Evolutionary conservation across 2,329 filamentous ascomycete genomes (phyloP).

Genomic region (Nemania serpens): DNA sequence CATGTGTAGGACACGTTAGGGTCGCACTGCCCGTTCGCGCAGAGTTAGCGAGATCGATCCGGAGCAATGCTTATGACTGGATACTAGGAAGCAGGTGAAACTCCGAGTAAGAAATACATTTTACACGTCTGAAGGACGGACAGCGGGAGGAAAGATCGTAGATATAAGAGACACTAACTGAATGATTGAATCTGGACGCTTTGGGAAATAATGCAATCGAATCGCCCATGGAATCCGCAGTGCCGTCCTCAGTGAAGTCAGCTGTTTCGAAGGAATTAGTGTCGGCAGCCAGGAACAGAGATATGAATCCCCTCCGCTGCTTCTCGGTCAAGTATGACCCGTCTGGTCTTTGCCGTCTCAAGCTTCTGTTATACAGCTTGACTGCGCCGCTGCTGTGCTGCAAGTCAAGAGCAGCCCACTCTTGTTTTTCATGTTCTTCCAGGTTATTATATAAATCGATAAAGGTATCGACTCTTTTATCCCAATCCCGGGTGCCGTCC

Average conservation of each 20-base stretch:
- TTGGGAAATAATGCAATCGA: slow-evolving; percentile 7
- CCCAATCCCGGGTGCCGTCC: neutral
- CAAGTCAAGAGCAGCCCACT: slow-evolving; percentile 1
- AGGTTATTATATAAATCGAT: slow-evolving; percentile 7
- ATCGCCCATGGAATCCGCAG: no score
- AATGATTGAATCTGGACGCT: slow-evolving; percentile 21
- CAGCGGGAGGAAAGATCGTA: neutral
- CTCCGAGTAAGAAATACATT: neutral
- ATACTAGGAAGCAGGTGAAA: neutral
- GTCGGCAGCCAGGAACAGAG: neutral
- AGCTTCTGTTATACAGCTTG: neutral
- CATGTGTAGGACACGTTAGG: slow-evolving; percentile 1
- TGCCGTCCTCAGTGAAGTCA: neutral
- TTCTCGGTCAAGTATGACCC: neutral
- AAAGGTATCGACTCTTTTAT: neutral
- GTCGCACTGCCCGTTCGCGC: slow-evolving; percentile 7
- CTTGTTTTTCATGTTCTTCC: neutral
- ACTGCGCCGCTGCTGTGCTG: neutral
- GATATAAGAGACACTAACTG: slow-evolving; percentile 5
- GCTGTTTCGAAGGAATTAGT: slow-evolving; percentile 1
- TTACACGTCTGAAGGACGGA: neutral
- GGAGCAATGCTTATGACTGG: neutral
- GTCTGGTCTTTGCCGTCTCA: neutral
- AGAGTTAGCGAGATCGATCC: neutral
- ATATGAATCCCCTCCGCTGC: neutral